These are phyloP conservation scores for Pyrenula massariospora DNA, from an alignment of 495 filamentous ascomycete genomes.

Conservation along the genomic window DNA sequence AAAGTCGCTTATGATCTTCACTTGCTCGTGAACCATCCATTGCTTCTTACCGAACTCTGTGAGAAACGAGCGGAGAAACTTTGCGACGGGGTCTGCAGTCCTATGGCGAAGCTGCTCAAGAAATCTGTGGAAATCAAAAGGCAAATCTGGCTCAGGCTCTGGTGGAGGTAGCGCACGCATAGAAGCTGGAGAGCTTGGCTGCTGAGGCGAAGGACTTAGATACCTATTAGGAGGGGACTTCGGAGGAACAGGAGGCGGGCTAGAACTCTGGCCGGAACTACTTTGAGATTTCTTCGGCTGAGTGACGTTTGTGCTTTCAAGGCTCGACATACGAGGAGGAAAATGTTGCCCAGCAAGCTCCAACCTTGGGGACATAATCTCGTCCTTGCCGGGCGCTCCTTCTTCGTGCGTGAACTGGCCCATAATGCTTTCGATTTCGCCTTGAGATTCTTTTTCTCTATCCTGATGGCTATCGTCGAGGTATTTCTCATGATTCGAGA, in stretches of 20 bases:
- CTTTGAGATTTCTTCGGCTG: background rate
- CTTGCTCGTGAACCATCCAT: conserved; percentile 99
- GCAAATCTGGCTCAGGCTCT: conserved; percentile 77
- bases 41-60: conserved; percentile 93
- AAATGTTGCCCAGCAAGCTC: conserved; percentile 60
- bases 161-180: conserved; percentile 56
- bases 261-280: conserved; percentile 1
- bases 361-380: conserved; percentile 72
- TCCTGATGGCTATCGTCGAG: conserved; percentile 35
- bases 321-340: conserved; percentile 73
- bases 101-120: conserved; percentile 89
- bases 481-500: conserved; percentile 36
- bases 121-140: conserved; percentile 97
- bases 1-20: conserved; percentile 97
- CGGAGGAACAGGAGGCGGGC: conserved; percentile 1
- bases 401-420: conserved; percentile 63
- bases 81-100: conserved; percentile 91
- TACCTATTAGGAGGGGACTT: conserved; percentile 7
- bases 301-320: conserved; percentile 47
- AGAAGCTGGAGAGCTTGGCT: conserved; percentile 40
- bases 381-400: conserved; percentile 53
- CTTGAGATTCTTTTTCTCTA: conserved; percentile 56
- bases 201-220: conserved; percentile 12
- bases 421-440: conserved; percentile 95
- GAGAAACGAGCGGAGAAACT: conserved; percentile 89